Evolutionary conservation across 1,139 yeast species (phyloP), one percentile per base, ranked within the genome.

Genomic region (Starmera stellimalicola): DNA sequence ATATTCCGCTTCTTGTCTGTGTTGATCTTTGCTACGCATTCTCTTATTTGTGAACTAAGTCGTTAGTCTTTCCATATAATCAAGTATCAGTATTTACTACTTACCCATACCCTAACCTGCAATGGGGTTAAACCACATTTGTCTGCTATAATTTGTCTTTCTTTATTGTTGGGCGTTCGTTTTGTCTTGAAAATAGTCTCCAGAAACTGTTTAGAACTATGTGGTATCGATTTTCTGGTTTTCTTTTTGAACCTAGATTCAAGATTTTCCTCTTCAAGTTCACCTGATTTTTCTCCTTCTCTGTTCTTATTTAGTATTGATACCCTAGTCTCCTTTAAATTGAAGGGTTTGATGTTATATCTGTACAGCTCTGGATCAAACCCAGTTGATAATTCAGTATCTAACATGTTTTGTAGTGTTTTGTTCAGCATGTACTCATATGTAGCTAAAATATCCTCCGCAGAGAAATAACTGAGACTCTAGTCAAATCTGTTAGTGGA

Each of bases 51-150:
- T 54, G 33, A 57, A 57, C 58, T 42, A 4, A 8, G 11, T 11
- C 37, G 33, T 44, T 43, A 24, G 25, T 28, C 19, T 19, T 11
- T 2, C 6, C 6, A 4, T 15, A 7, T 6, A 4, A 11, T 11
- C 11, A 11, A 8, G 8, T 8, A 19, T 8, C 8, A 8, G 9
- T 16, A 5, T 10, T 12, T 6, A 6, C 8, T 16, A 48, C 59
- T 34, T 47, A 55, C 58, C 63, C 64, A 58, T 4, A 54, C 57
- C 7, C 62, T 43, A 4, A 58, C 58, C 36, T 59, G 63, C 10
- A 52, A 34, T 2, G 54, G 50, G 0, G 57, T 45, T 8, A 57
- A 29, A 0, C 52, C 55, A 36, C 58, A 49, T 31, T 46, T 51
- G 30, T 50, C 48, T 2, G 62, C 62, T 17, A 60, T 52, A 6